Base-by-base conservation (phyloP, 2,329 filamentous ascomycete genomes). In the Talaromyces sp. region DNA sequence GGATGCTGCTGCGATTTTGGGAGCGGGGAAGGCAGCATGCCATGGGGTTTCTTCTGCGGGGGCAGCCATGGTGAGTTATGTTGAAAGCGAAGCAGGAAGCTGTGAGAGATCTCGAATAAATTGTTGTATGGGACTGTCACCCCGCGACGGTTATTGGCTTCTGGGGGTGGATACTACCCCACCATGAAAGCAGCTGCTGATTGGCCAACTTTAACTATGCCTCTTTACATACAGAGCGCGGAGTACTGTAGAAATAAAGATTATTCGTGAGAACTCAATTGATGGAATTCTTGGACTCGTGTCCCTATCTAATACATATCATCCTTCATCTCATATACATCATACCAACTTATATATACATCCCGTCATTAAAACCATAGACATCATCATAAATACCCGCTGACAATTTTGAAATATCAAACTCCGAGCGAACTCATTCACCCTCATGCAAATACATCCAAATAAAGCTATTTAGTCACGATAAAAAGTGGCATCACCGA, bases 21-120 rank as follows among this genome's bases (percentile, higher is more conserved):
- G 77, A 1, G 68, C 61, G 5, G 78, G 78, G 62, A 74, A 80
- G 8, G 72, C 70, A 22, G 73, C 73, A 7, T 52, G 49, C 49
- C 49, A 52, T 17, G 49, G 49, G 49, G 49, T 27, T 52, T 56
- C 27, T 17, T 33, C 54, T 25, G 30, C 11, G 19, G 52, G 1
- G 22, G 19, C 52, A 30, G 52, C 52, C 52, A 54, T 54, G 8
- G 8, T 30, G 8, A 25, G 13, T n/a, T 4, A 9, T 19, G 0
- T 1, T 17, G 13, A 7, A 17, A 36, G 17, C 17, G 33, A 36
- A 17, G 4, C 13, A 36, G 33, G 13, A 13, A 15, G 32, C 2
- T 33, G 13, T 33, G 32, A 33, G 11, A 33, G 32, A 33, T 33
- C 11, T 3, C 8, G 2, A 30, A 30, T 30, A 8, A 30, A 8